phyloP scores from a whole-genome alignment of 805 yeast genomes.

The Diddensiella transvaalensis region DNA sequence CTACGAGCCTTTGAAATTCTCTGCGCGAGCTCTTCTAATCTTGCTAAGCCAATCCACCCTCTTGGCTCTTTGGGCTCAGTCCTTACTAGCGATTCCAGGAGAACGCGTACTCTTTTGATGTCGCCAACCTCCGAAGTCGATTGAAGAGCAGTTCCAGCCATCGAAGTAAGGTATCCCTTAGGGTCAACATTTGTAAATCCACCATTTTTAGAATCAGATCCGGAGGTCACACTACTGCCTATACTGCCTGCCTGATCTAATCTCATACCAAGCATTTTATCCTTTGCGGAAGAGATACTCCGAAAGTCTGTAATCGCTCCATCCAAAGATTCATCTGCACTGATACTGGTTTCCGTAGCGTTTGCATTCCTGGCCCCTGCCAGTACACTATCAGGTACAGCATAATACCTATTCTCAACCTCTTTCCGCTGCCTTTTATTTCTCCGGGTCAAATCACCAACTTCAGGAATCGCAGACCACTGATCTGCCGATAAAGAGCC shows the following conservation, averaged over 20 bases:
- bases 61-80: slow-evolving; percentile 69
- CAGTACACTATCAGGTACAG: slow-evolving; percentile 73
- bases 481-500: slow-evolving; percentile 58
- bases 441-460: slow-evolving; percentile 76
- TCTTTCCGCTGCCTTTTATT: slow-evolving; percentile 69
- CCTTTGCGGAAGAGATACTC: slow-evolving; percentile 61
- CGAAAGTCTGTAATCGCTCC: slow-evolving; percentile 43
- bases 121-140: slow-evolving; percentile 47
- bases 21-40: slow-evolving; percentile 65
- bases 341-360: slow-evolving; percentile 35
- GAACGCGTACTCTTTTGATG: slow-evolving; percentile 50
- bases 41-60: slow-evolving; percentile 85
- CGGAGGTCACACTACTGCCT: slow-evolving; percentile 7
- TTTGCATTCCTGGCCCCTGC: slow-evolving; percentile 35
- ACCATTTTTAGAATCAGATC: slow-evolving; percentile 10
- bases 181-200: slow-evolving; percentile 34
- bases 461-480: slow-evolving; percentile 84
- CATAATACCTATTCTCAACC: slow-evolving; percentile 66
- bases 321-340: slow-evolving; percentile 23
- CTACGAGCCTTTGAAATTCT: slow-evolving; percentile 54
- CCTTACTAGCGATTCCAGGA: slow-evolving; percentile 64
- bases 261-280: slow-evolving; percentile 51
- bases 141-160: slow-evolving; percentile 29
- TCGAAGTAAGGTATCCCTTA: slow-evolving; percentile 41
- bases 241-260: slow-evolving; percentile 41